A percentile compares a stretch with the other conserved stretches of the same genome.
Conservation (phyloP, 306 rosid genomes). For the Argentina anserina region DNA sequence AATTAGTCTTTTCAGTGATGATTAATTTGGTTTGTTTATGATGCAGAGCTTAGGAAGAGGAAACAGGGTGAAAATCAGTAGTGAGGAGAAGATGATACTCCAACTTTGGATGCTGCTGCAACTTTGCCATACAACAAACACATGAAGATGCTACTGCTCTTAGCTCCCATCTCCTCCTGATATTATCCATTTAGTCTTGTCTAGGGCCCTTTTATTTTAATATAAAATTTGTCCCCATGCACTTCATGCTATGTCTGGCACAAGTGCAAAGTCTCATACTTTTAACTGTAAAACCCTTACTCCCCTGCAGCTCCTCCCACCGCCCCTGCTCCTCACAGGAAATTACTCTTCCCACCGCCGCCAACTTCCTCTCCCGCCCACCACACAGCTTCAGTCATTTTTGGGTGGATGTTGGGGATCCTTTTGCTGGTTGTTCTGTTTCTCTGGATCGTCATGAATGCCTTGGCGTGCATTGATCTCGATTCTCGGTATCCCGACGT, state of each 20-base stretch:
- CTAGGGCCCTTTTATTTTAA: slow-evolving; percentile 5
- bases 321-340: no score
- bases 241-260: slow-evolving; percentile 32
- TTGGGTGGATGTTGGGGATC: no score
- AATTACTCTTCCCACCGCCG: no score
- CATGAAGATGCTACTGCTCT: slow-evolving; percentile 35
- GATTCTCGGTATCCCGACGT: no score
- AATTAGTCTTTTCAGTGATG: background rate
- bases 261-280: slow-evolving; percentile 56
- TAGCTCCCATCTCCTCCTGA: slow-evolving; percentile 23
- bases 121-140: slow-evolving; percentile 40
- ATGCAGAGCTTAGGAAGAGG: slow-evolving; percentile 64
- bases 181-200: slow-evolving; percentile 11
- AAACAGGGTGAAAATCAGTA: slow-evolving; percentile 51
- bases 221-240: slow-evolving; percentile 41
- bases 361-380: no score
- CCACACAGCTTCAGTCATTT: no score
- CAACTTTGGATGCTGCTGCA: slow-evolving; percentile 42
- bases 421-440: no score
- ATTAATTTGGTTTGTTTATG: background rate
- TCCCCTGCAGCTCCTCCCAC: no score
- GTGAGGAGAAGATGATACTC: slow-evolving; percentile 56
- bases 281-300: slow-evolving; percentile 37
- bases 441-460: no score
- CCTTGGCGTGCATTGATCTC: no score